These are phyloP conservation scores for Clarireedia paspali DNA, from an alignment of 2,329 filamentous ascomycete species.

Conservation along the genomic window DNA sequence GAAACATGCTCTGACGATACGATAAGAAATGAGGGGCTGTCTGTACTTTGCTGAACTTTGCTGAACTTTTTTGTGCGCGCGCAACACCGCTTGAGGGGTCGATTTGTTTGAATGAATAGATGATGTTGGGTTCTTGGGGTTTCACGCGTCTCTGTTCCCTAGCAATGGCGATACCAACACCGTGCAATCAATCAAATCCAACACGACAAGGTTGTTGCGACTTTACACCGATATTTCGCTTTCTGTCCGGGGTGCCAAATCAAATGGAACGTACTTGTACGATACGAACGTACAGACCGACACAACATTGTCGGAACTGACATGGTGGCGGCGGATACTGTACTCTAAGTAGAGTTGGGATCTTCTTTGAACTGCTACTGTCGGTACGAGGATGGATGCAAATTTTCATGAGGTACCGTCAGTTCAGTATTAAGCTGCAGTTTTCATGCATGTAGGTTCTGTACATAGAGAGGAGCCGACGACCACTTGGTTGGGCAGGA, in stretches of 20 bases:
- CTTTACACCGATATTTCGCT: conserved; percentile 3
- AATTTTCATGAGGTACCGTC: not conserved
- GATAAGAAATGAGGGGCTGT: conserved; percentile 4
- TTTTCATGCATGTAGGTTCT: conserved; percentile 8
- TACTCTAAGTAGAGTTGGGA: not conserved
- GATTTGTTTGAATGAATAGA: no score
- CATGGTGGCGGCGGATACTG: not conserved
- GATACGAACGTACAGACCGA: not conserved
- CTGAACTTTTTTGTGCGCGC: not conserved
- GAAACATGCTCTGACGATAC: not conserved
- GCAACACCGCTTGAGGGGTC: not conserved
- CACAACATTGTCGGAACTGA: not conserved
- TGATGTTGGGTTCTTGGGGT: not conserved
- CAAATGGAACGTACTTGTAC: not conserved
- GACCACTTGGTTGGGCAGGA: not conserved
- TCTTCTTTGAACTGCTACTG: not conserved
- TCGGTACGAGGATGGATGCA: not conserved
- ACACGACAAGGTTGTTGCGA: not conserved
- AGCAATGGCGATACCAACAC: not conserved
- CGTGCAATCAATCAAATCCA: not conserved
- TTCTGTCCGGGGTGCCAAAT: conserved; percentile 1
- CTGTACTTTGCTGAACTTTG: not conserved
- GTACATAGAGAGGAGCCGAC: conserved; percentile 1
- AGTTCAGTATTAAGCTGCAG: not conserved
- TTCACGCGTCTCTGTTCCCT: not conserved